Conservation (phyloP, 169 alveolate species). For the Eimeria maxima region DNA sequence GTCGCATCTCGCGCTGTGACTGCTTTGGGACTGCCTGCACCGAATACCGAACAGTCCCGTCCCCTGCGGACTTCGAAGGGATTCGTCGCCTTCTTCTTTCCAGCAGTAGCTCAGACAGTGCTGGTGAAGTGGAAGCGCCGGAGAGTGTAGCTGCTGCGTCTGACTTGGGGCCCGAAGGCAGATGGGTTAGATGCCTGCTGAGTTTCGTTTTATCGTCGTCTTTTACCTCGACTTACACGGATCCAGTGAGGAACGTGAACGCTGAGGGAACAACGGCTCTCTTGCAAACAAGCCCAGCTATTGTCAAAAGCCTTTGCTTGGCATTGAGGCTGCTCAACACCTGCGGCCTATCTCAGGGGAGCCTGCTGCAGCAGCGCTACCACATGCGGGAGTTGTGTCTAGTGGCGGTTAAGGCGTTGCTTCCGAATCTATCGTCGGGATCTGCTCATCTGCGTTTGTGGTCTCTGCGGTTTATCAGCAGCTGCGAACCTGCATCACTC, state of each 20-base stretch:
- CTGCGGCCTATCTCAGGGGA: background rate
- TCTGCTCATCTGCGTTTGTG: constrained; percentile 52
- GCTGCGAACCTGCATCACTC: constrained; percentile 24
- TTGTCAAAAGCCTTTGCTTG: constrained; percentile 44
- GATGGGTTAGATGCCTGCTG: constrained; percentile 29
- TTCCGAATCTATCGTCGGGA: constrained; percentile 69
- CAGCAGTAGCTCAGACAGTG: background rate
- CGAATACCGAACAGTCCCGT: background rate
- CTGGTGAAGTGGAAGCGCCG: background rate
- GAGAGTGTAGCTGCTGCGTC: background rate
- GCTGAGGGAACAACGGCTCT: background rate
- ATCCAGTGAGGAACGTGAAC: background rate
- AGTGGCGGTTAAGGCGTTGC: constrained; percentile 34
- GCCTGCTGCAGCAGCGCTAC: background rate
- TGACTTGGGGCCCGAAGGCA: constrained; percentile 13
- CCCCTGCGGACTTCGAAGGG: constrained; percentile 54
- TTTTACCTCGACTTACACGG: background rate
- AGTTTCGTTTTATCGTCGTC: constrained; percentile 12
- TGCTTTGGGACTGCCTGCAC: background rate
- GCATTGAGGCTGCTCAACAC: background rate
- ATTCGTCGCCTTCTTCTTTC: background rate
- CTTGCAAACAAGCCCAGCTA: constrained; percentile 15
- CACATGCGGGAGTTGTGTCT: constrained; percentile 16
- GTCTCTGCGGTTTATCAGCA: constrained; percentile 61
- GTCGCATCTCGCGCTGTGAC: constrained; percentile 7